These are phyloP conservation scores for Kalmusia sp. DNA, from an alignment of 2,329 filamentous ascomycete genomes.

Conservation along the genomic window DNA sequence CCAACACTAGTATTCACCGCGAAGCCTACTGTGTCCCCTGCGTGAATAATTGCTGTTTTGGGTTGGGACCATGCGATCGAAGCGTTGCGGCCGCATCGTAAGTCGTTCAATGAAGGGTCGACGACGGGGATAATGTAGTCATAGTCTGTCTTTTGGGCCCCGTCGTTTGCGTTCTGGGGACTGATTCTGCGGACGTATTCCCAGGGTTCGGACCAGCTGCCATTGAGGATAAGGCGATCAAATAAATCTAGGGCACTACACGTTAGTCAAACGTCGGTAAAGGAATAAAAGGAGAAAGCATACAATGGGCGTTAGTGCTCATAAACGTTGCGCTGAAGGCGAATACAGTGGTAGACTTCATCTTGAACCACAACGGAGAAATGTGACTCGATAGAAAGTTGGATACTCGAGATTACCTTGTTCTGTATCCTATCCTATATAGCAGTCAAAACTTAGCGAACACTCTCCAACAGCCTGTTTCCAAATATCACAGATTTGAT, in stretches of 20 bases:
- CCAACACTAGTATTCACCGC: constrained; percentile 17
- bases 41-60: constrained; percentile 18
- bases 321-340: background rate
- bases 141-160: constrained; percentile 9
- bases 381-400: no score
- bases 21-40: constrained; percentile 22
- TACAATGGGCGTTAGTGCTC: background rate
- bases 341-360: constrained; percentile 5
- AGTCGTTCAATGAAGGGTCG: constrained; percentile 12
- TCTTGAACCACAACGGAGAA: no score
- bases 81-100: constrained; percentile 20
- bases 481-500: no score
- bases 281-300: background rate
- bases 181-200: constrained; percentile 22
- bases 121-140: constrained; percentile 15
- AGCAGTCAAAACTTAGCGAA: no score
- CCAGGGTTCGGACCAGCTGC: constrained; percentile 19
- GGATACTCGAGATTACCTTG: no score
- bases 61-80: constrained; percentile 14
- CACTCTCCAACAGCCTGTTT: no score
- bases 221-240: constrained; percentile 20
- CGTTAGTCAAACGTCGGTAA: background rate
- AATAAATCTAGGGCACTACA: constrained; percentile 16
- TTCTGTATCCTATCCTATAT: no score
- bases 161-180: background rate